phyloP scores from a whole-genome alignment of 2,329 filamentous ascomycete species.

The Xylariaceae sp. region DNA sequence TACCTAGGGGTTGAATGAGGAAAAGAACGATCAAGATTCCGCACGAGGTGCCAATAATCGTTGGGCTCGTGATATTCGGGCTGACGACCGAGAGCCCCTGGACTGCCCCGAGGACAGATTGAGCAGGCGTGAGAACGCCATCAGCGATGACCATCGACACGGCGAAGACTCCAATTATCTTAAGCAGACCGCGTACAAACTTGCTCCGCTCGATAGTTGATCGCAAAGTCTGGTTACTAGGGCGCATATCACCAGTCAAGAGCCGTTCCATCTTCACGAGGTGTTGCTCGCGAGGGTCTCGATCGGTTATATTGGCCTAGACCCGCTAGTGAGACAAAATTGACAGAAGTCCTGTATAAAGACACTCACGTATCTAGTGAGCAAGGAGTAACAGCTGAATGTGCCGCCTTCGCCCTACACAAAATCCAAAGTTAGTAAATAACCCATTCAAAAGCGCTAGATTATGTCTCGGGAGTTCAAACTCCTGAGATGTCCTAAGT shows the following conservation, averaged over 20 bases:
- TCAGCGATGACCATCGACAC: conserved; percentile 70
- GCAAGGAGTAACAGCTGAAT: conserved; percentile 67
- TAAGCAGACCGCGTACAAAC: conserved; percentile 55
- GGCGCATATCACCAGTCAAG: conserved; percentile 57
- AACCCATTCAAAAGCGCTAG: too few relatives aligned
- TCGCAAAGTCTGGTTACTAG: conserved; percentile 55
- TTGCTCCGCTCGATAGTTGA: conserved; percentile 60
- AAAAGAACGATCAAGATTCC: conserved; percentile 68
- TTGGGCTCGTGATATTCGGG: conserved; percentile 55
- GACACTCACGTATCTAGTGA: conserved; percentile 57
- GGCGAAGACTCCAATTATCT: conserved; percentile 65
- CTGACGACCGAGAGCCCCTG: conserved; percentile 64
- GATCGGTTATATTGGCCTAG: conserved; percentile 60
- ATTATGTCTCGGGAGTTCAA: too few relatives aligned
- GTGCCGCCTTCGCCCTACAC: conserved; percentile 74
- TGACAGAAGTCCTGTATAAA: neutral
- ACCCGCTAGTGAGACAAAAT: neutral
- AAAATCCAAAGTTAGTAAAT: too few relatives aligned
- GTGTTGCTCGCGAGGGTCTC: conserved; percentile 59
- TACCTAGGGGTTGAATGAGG: conserved; percentile 66
- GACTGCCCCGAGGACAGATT: conserved; percentile 70
- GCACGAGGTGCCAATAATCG: conserved; percentile 66
- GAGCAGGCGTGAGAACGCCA: conserved; percentile 69
- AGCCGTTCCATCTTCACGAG: conserved; percentile 63
- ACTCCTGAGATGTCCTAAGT: too few relatives aligned